Evolutionary conservation across 768 basidiomycete species (phyloP).

Genomic region (Pleurotus cornucopiae): DNA sequence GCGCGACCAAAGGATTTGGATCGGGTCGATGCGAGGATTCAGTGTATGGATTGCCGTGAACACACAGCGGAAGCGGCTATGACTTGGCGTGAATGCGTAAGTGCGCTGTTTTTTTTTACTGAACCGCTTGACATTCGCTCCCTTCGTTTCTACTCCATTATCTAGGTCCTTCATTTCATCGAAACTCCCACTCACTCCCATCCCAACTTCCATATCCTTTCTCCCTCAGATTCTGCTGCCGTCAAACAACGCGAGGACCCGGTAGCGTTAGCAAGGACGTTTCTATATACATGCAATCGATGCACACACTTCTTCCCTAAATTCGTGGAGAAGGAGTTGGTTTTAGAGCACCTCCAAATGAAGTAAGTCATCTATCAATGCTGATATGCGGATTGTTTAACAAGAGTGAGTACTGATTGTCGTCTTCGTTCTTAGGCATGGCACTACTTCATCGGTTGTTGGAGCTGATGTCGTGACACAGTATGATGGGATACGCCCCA

Average conservation of each 20-base stretch:
- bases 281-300: neutral
- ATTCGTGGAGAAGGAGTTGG: neutral
- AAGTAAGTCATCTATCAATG: neutral
- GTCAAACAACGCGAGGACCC: neutral
- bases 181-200: neutral
- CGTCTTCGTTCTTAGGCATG: too few species aligned
- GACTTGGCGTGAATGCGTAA: constrained; percentile 4
- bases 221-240: neutral
- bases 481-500: too few species aligned
- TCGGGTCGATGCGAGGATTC: neutral
- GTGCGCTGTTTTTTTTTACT: neutral
- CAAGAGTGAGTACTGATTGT: too few species aligned
- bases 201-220: too few species aligned
- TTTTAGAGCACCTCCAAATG: neutral
- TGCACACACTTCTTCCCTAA: neutral
- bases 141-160: too few species aligned
- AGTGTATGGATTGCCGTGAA: neutral
- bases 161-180: neutral
- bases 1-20: neutral
- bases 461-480: too few species aligned
- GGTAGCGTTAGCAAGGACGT: neutral
- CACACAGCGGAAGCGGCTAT: neutral
- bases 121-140: too few species aligned
- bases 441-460: too few species aligned
- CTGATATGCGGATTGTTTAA: too few species aligned